Percentiles rank a stretch among this genome's conserved stretches.
phyloP scores from a whole-genome alignment of 345 rosid genomes.

The Abelmoschus esculentus region DNA sequence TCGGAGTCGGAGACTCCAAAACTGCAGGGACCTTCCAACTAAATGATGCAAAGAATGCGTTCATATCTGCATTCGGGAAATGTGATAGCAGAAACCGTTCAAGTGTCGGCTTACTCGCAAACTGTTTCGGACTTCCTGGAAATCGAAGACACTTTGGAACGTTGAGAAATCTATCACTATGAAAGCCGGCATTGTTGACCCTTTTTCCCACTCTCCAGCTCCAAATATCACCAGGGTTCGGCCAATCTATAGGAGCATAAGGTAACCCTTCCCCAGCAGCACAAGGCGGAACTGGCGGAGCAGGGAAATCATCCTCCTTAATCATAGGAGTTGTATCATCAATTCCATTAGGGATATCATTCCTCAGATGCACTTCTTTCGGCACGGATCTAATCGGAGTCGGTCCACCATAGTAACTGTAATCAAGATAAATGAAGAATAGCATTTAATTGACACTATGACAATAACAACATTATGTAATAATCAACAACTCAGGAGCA shows the following conservation, averaged over 20 bases:
- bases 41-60: conserved; percentile 54
- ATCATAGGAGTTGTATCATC: conserved; percentile 17
- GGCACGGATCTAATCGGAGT: not conserved
- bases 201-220: conserved; percentile 64
- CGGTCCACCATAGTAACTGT: conserved; percentile 5
- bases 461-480: too few relatives aligned
- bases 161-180: conserved; percentile 46
- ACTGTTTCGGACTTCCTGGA: conserved; percentile 16
- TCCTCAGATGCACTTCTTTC: conserved; percentile 23
- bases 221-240: conserved; percentile 83
- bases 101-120: conserved; percentile 49
- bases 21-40: conserved; percentile 33
- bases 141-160: conserved; percentile 43
- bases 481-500: too few relatives aligned
- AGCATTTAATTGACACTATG: not conserved
- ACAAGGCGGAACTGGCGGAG: conserved; percentile 33
- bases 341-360: conserved; percentile 15
- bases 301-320: conserved; percentile 25
- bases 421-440: not conserved
- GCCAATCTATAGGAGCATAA: conserved; percentile 75
- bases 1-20: not conserved
- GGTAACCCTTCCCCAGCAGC: conserved; percentile 70
- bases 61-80: conserved; percentile 48
- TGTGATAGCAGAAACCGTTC: conserved; percentile 34
- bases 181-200: conserved; percentile 33